These are phyloP conservation scores for Erodium texanum DNA, from an alignment of 441 rosid species.

Conservation along the genomic window DNA sequence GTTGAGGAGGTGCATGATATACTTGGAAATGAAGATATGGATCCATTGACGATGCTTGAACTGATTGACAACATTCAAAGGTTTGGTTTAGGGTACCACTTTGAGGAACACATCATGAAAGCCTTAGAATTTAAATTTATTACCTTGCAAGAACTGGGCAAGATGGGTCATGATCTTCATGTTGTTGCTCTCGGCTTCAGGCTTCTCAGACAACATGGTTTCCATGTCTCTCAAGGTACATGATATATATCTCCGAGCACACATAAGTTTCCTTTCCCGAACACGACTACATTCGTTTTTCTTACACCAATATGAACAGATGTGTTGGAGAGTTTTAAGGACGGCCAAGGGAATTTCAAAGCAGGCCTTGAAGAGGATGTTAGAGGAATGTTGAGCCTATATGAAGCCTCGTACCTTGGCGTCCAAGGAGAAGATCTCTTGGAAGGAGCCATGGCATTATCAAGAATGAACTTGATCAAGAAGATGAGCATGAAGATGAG, in stretches of 20 bases:
- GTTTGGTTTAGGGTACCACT: constrained; percentile 30
- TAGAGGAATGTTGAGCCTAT: constrained; percentile 20
- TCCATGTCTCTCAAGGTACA: constrained; percentile 32
- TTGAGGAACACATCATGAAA: constrained; percentile 25
- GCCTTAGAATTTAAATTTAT: constrained; percentile 19
- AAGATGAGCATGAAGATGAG: neutral
- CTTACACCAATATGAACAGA: constrained; percentile 24
- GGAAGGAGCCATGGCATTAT: constrained; percentile 12
- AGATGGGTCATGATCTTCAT: constrained; percentile 15
- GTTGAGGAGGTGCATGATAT: constrained; percentile 25
- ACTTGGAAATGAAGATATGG: constrained; percentile 16
- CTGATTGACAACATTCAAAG: constrained; percentile 42
- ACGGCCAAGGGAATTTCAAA: constrained; percentile 18
- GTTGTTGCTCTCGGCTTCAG: constrained; percentile 33
- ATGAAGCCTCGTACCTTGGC: constrained; percentile 24
- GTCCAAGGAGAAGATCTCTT: constrained; percentile 25
- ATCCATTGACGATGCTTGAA: constrained; percentile 18
- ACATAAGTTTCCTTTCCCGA: no score
- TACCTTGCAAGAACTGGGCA: neutral
- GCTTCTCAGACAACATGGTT: constrained; percentile 36
- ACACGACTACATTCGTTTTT: no score
- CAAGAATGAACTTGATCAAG: constrained; percentile 17
- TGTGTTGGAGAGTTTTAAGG: constrained; percentile 26
- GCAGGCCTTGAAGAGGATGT: constrained; percentile 11
- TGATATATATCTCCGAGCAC: no score